Base-by-base conservation (phyloP, 2,329 filamentous ascomycete species). In the Penicillium rolfsii region DNA sequence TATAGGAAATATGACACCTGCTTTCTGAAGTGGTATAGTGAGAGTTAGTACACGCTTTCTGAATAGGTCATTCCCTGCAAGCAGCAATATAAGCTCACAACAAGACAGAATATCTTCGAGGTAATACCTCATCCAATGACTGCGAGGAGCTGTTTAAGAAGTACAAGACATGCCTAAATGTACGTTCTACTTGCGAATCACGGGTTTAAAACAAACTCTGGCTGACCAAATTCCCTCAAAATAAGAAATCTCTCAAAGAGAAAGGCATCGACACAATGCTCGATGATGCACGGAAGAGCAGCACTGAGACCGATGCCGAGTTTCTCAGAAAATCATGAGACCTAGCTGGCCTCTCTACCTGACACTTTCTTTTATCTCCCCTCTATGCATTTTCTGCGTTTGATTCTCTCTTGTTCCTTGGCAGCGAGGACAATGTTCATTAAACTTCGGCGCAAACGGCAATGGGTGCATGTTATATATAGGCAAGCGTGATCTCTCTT, bases 1-100 rank as follows among this genome's bases (percentile, higher is more conserved):
- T 55, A 26, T 63, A 97, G 93, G 76, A 91, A 89, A 70, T 99
- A 99, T 75, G 95, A 99, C 77, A 93, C 90, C 55, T 99, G 95
- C 80, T 99, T 99, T 76, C 82, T 99, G 66, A 98, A 97, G 80
- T 99, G 95, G 95, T 99, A 99, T 78, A 97, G 93, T 74, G 95
- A 99, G 80, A 98, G 95, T 97, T 83, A 33, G 66, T 28, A 56
- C 11, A 9, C 4, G n/a, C 5, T 6, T 12, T 28, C 6, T 54
- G 30, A 19, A 36, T 36, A 53, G 19, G 22, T 55, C 46, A 6
- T 2, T 30, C 11, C 16, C 26, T 5, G 43, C 43, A 28, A 43
- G 33, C 8, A 22, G 41, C 24, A 19, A 54, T 61, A 6, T 45
- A 43, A 55, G 55, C 68, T 70, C 53, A 66, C 57, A 16, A 52